Evolutionary conservation across 179 eudicot species (phyloP).

Genomic region (Vitellaria paradoxa): DNA sequence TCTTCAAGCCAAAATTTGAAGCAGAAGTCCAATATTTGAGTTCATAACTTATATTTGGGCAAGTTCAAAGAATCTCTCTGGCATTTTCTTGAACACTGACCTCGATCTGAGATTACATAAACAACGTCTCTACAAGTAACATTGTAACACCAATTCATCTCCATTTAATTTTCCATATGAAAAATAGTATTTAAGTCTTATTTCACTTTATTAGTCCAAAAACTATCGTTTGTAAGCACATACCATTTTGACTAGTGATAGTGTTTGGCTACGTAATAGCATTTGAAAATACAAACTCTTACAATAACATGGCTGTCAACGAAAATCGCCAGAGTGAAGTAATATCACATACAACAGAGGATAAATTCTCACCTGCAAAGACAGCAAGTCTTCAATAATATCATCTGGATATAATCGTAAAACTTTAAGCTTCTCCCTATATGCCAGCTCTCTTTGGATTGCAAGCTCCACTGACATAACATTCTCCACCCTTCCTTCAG

Average conservation of each 20-base stretch:
- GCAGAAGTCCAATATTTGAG: no score
- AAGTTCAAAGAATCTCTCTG: not conserved
- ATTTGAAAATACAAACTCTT: not conserved
- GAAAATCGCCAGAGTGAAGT: not conserved
- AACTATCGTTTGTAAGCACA: no score
- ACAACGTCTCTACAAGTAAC: not conserved
- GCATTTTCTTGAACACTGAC: not conserved
- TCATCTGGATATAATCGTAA: conserved; percentile 11
- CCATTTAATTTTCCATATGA: not conserved
- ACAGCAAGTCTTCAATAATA: conserved; percentile 13
- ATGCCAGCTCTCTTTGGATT: conserved; percentile 38
- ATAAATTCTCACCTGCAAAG: conserved; percentile 9
- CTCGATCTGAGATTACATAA: not conserved
- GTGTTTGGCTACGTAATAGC: not conserved
- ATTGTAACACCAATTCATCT: not conserved
- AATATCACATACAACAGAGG: not conserved
- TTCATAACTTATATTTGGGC: not conserved
- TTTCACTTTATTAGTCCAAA: no score
- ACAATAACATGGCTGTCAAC: not conserved
- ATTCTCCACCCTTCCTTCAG: conserved; percentile 18
- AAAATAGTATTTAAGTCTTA: not conserved
- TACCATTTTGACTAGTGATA: not conserved
- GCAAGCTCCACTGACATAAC: conserved; percentile 48
- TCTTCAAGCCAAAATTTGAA: not conserved
- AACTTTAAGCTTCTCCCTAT: conserved; percentile 25